Base-by-base conservation (phyloP, 2,329 filamentous ascomycete species). In the Penicillium sp. region DNA sequence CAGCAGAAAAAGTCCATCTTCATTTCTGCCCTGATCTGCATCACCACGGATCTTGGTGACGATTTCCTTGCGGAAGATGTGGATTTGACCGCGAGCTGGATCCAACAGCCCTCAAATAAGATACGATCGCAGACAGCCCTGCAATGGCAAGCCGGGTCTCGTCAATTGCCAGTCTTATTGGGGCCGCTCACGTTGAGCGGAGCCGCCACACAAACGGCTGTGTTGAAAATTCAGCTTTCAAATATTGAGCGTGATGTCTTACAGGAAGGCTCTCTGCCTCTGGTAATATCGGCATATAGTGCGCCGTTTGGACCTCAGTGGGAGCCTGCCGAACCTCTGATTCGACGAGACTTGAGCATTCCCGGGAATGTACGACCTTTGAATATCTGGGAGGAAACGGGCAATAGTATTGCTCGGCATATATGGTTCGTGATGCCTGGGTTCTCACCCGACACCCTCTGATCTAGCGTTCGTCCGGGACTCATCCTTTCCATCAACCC, bases 381-480 rank as follows among this genome's bases (percentile, higher is more conserved):
- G 8, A 65, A 66, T 32, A 77, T 87, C 39, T 83, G 79, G 72
- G 84, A 88, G 62, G 84, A 87, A 59, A 85, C 82, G 0, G 83
- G 84, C 4, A 84, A 88, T 59, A 85, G 82, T 62, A 87, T 88
- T 59, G 84, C 84, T 5, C 73, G 83, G 37, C 84, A 88, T 68
- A 74, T 87, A 42, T 88, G 84, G 84, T 84, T 73, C 62, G 67
- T 46, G 38, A 35, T 13, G 27, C 25, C 26, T 45, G 8, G 13
- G 11, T 9, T 11, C 37, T 40, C 5, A 7, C 2, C 4, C 37
- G 18, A 18, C 18, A 18, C 18, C 18, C 18, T 18, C 18, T 18
- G 18, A 18, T 33, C 28, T 24, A 29, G 42, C 25, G 41, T 44
- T 12, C 26, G 33, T 55, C 49, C 56, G 53, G 35, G 9, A 9